phyloP scores from a whole-genome alignment of 371 early-diverging fungal genomes.

The Umbelopsis sp. region DNA sequence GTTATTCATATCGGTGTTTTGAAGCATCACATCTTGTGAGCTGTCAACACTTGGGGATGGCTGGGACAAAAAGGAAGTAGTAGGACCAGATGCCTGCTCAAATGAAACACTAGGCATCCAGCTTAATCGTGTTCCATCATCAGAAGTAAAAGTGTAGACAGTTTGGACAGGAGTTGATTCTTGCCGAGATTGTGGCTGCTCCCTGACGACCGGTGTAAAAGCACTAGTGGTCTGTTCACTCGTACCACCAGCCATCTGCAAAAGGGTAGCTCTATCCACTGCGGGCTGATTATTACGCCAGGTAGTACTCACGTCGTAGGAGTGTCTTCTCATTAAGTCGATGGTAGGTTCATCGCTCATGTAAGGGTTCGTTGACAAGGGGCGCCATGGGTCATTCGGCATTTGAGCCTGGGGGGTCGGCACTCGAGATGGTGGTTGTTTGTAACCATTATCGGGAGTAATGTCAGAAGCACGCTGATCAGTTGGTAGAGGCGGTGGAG shows the following conservation, averaged over 20 bases:
- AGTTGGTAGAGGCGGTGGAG: constrained; percentile 2
- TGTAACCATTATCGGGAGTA: constrained; percentile 1
- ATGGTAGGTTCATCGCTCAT: constrained; percentile 18
- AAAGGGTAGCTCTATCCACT: not conserved
- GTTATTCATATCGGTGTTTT: not conserved
- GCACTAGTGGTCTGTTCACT: not conserved
- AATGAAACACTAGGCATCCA: constrained; percentile 6
- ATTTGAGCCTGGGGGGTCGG: constrained; percentile 1
- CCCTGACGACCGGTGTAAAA: constrained; percentile 14
- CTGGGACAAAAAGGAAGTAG: constrained; percentile 10
- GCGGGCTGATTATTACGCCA: constrained; percentile 48
- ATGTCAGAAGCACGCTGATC: not conserved
- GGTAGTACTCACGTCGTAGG: constrained; percentile 47
- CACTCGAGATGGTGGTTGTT: not conserved
- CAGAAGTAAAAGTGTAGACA: constrained; percentile 10
- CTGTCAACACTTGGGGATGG: not conserved
- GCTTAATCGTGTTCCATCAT: not conserved
- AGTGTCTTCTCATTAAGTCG: constrained; percentile 40
- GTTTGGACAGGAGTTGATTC: constrained; percentile 7
- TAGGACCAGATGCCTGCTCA: constrained; percentile 10
- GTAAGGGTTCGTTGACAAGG: constrained; percentile 1
- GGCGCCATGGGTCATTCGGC: not conserved
- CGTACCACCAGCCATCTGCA: constrained; percentile 7
- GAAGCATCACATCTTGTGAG: not conserved
- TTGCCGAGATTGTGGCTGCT: constrained; percentile 22